phyloP scores from a whole-genome alignment of 1,284 basidiomycete species.

The Pseudozyma pruni region DNA sequence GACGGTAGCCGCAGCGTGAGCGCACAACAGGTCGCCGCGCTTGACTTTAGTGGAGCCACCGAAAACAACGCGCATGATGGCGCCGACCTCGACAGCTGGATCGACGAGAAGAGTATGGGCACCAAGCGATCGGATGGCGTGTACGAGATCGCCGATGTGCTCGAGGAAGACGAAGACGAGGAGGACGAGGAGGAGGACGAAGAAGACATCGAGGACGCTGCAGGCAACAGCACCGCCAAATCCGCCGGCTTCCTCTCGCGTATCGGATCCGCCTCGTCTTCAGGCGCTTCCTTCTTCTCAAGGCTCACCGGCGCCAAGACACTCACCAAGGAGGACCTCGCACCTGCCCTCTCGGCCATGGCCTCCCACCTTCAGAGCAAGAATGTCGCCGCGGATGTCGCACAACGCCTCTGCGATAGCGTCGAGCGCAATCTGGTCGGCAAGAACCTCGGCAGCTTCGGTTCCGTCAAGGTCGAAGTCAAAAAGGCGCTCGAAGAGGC shows the following conservation, averaged over 20 bases:
- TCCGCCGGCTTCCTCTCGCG: slow-evolving; percentile 73
- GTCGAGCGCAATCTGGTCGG: slow-evolving; percentile 89
- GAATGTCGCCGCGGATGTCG: slow-evolving; percentile 95
- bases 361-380: slow-evolving; percentile 98
- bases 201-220: slow-evolving; percentile 72
- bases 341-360: slow-evolving; percentile 91
- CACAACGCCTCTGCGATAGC: slow-evolving; percentile 91
- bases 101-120: slow-evolving; percentile 79
- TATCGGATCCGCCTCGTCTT: slow-evolving; percentile 65
- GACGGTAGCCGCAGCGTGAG: slow-evolving; percentile 78
- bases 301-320: slow-evolving; percentile 79
- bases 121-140: slow-evolving; percentile 82
- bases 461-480: slow-evolving; percentile 82
- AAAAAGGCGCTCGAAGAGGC: slow-evolving; percentile 83
- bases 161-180: slow-evolving; percentile 36
- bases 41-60: slow-evolving; percentile 80
- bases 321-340: slow-evolving; percentile 83
- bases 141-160: slow-evolving; percentile 93
- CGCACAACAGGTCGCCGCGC: slow-evolving; percentile 84
- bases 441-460: slow-evolving; percentile 70
- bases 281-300: slow-evolving; percentile 52
- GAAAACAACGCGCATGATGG: slow-evolving; percentile 70
- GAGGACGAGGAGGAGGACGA: slow-evolving; percentile 72
- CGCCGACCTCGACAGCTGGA: slow-evolving; percentile 67
- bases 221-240: slow-evolving; percentile 16